phyloP scores from a whole-genome alignment of 805 yeast genomes.

The Candida awuae region DNA sequence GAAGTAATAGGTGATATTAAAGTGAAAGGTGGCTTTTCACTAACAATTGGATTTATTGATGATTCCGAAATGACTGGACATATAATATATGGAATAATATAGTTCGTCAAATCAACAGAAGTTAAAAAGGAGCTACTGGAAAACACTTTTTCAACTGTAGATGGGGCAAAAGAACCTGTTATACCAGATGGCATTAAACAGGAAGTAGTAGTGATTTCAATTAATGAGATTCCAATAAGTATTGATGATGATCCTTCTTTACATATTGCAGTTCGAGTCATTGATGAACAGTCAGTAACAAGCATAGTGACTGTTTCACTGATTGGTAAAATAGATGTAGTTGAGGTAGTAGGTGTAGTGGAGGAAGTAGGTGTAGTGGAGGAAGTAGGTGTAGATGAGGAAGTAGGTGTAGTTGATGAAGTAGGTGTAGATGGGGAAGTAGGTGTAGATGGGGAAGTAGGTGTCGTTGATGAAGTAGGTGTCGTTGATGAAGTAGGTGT shows the following conservation, averaged over 20 bases:
- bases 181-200: conserved; percentile 4
- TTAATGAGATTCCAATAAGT: conserved; percentile 4
- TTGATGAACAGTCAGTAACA: conserved; percentile 2
- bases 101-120: conserved; percentile 4
- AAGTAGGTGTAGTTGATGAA: neutral
- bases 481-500: neutral
- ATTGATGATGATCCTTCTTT: conserved; percentile 8
- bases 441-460: conserved; percentile 5
- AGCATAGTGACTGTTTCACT: neutral
- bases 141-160: neutral
- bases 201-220: conserved; percentile 9
- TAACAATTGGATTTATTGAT: conserved; percentile 1
- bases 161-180: conserved; percentile 10
- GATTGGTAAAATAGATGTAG: neutral
- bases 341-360: neutral
- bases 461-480: conserved; percentile 2
- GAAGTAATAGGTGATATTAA: too few species aligned
- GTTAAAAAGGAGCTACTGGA: neutral
- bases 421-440: conserved; percentile 3
- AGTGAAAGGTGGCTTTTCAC: too few species aligned
- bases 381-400: neutral
- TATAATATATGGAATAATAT: conserved; percentile 4
- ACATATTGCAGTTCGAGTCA: conserved; percentile 5
- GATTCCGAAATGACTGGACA: conserved; percentile 6
- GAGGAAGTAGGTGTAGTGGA: conserved; percentile 2